Conservation (phyloP, 208 protist species). For the Giardia muris region DNA sequence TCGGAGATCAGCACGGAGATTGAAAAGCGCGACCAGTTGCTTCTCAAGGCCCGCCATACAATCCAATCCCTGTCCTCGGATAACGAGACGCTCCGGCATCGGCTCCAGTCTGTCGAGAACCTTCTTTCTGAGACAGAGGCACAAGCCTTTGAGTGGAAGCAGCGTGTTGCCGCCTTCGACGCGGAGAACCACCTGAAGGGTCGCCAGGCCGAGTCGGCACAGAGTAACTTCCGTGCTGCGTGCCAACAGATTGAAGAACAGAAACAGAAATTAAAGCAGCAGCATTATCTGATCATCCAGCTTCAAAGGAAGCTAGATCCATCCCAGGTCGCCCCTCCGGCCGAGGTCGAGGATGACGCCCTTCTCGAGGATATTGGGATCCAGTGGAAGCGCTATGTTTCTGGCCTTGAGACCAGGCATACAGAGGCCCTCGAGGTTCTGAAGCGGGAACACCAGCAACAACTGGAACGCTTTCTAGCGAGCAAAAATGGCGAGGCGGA, state of each 20-base stretch:
- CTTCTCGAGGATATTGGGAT: background rate
- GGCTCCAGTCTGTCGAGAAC: background rate
- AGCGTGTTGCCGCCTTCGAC: background rate
- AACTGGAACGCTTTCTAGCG: background rate
- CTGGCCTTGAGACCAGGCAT: background rate
- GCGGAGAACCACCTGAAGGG: background rate
- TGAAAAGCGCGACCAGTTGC: background rate
- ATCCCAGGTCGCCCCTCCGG: background rate
- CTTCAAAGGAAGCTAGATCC: background rate
- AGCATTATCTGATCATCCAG: background rate
- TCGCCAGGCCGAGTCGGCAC: background rate
- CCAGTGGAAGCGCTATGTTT: background rate
- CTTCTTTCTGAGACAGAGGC: background rate
- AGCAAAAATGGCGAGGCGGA: background rate
- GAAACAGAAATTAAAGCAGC: conserved; percentile 1
- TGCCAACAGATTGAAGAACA: conserved; percentile 1
- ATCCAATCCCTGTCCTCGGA: background rate
- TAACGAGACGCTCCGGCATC: background rate
- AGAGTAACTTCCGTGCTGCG: background rate
- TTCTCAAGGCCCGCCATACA: background rate
- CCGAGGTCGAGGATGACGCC: background rate
- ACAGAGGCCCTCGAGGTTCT: background rate
- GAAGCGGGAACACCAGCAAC: background rate
- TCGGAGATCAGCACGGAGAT: background rate
- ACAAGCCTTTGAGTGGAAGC: background rate